Base-by-base conservation (phyloP, 177 flowering plant species). In the Telopea speciosissima region DNA sequence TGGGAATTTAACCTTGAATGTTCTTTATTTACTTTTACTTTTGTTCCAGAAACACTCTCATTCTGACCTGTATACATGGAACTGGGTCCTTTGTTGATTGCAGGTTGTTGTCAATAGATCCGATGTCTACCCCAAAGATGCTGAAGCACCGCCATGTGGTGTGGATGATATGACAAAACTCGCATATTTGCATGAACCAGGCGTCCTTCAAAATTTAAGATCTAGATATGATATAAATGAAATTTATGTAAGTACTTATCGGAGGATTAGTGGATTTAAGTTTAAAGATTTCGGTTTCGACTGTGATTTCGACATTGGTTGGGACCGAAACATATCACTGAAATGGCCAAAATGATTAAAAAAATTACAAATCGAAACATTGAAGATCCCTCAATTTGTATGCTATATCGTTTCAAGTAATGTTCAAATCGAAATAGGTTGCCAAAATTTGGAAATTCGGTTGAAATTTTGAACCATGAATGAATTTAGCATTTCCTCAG, bases 81-180 rank as follows among this genome's bases (percentile, higher is more conserved):
- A 24, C 31, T 25, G 24, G 67, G 65, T 24, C 58, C 25, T 49
- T 42, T 36, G 45, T 54, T 49, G 56, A 14, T 69, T 80, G 44
- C 74, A 96, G 99, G 87, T 85, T 74, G 87, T 78, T 63, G 83
- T 78, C 58, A 87, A 85, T 68, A 65, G 65, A 67, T 82, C 88
- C 49, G 73, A 74, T 82, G 82, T 87, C 42, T 82, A 85, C 68
- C 88, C 98, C 13, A 90, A 90, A 82, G 99, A 96, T 85, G 79
- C 86, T 52, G 99, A 96, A 65, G 88, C 88, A 65, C 93, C 97
- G 68, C 68, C 81, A 44, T 74, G 83, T 68, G 98, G 99, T 31
- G 96, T 93, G 70, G 98, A 96, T 78, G 98, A 96, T 79, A 96
- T 96, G 99, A 96, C 99, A 79, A 93, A 82, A 82, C 81, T 96